Conservation (phyloP, 2,329 filamentous ascomycete genomes). For the Verticillium zaregamsianum region DNA sequence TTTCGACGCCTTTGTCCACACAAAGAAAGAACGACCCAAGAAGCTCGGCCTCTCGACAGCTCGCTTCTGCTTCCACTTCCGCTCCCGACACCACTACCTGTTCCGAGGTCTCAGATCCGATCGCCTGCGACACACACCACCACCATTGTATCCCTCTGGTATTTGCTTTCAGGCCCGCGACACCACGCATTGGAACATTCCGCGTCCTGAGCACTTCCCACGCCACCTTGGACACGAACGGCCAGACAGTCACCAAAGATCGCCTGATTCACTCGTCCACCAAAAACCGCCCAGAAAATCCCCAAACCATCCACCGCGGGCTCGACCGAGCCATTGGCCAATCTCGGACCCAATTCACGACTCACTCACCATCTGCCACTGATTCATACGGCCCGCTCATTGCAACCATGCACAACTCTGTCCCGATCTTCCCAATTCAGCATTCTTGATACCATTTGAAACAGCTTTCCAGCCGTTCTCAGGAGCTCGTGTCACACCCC, state of each 20-base stretch:
- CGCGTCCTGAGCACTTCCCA: not conserved
- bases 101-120: not conserved
- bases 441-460: not conserved
- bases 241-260: not conserved
- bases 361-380: not conserved
- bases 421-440: not conserved
- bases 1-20: not conserved
- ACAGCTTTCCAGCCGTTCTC: constrained; percentile 1
- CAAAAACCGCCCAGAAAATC: not conserved
- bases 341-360: not conserved
- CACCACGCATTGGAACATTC: not conserved
- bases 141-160: not conserved
- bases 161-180: not conserved
- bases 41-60: not conserved
- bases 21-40: not conserved
- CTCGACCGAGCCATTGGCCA: not conserved
- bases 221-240: not conserved
- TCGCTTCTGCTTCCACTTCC: not conserved
- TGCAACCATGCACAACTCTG: not conserved
- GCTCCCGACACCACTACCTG: not conserved
- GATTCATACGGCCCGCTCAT: not conserved
- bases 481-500: not conserved
- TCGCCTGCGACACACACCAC: not conserved
- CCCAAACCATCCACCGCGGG: not conserved
- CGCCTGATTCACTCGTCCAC: not conserved